Percentiles rank a stretch among this genome's conserved stretches.
phyloP scores from a whole-genome alignment of 192 early-diverging fungal species.

The Backusella macrospora region DNA sequence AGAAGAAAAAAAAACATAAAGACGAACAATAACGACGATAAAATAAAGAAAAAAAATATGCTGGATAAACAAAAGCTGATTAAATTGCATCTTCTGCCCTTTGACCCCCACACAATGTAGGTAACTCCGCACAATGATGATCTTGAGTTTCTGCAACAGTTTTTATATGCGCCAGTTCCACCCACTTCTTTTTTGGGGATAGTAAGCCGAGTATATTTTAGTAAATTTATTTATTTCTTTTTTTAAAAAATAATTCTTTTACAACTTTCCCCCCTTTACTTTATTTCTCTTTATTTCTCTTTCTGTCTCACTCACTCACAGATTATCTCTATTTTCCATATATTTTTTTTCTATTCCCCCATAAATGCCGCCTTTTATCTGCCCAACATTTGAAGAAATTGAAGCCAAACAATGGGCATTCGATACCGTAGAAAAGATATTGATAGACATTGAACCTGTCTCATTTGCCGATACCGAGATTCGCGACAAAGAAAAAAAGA shows the following conservation, averaged over 20 bases:
- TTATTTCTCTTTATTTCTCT: not conserved
- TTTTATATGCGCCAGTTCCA: not conserved
- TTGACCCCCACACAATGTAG: not conserved
- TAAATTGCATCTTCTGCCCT: slow-evolving; percentile 15
- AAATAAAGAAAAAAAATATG: not conserved
- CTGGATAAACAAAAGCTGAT: slow-evolving; percentile 2
- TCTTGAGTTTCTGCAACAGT: slow-evolving; percentile 8
- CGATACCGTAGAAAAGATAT: slow-evolving; percentile 13
- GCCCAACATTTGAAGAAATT: slow-evolving; percentile 23
- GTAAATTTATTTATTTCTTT: not conserved
- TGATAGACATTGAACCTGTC: not conserved
- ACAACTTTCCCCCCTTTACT: not conserved
- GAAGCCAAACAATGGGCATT: slow-evolving; percentile 26
- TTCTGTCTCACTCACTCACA: not conserved
- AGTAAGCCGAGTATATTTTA: not conserved
- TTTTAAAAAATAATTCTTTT: not conserved
- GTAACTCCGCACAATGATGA: slow-evolving; percentile 12
- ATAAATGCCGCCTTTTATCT: slow-evolving; percentile 20
- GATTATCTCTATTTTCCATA: not conserved
- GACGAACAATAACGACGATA: not conserved
- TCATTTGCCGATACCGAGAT: not conserved
- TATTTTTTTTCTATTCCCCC: not conserved
- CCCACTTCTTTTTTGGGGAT: slow-evolving; percentile 4
- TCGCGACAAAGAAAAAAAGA: not conserved
- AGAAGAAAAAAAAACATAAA: not conserved